These are phyloP conservation scores for Neonectria magnoliae DNA, from an alignment of 2,329 filamentous ascomycete genomes.

Conservation along the genomic window DNA sequence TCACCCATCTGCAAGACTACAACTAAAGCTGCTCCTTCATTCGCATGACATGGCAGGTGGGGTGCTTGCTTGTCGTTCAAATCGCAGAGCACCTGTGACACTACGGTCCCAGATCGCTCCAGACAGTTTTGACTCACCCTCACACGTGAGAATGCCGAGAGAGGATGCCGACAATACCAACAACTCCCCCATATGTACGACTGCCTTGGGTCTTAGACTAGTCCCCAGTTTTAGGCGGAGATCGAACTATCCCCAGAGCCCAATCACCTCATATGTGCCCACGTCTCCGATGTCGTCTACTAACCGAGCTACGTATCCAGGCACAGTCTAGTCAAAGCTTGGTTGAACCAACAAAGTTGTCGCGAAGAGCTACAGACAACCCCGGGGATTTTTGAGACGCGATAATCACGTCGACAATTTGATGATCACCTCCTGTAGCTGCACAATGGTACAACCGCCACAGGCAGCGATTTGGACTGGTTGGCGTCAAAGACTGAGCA, in stretches of 20 bases:
- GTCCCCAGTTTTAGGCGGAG: slow-evolving; percentile 4
- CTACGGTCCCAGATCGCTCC: slow-evolving; percentile 7
- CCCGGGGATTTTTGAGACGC: background rate
- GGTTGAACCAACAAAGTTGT: background rate
- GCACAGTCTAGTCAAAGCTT: slow-evolving; percentile 10
- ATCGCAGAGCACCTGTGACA: slow-evolving; percentile 1
- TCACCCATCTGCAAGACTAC: background rate
- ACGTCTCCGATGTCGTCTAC: background rate
- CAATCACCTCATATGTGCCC: slow-evolving; percentile 10
- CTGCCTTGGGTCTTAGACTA: background rate
- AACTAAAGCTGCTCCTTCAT: background rate
- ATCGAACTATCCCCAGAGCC: slow-evolving; percentile 11
- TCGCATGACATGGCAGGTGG: background rate
- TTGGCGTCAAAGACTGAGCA: slow-evolving; percentile 1
- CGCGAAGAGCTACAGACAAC: background rate
- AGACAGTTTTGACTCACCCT: slow-evolving; percentile 1
- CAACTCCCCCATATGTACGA: background rate
- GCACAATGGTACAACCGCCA: slow-evolving; percentile 12
- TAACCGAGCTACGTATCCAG: slow-evolving; percentile 5
- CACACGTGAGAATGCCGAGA: slow-evolving; percentile 1
- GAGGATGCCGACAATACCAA: background rate
- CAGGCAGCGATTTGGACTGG: background rate
- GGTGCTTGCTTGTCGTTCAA: background rate
- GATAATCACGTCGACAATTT: background rate
- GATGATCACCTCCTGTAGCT: slow-evolving; percentile 20